Percentiles rank a stretch among this genome's conserved stretches.
Evolutionary conservation across 352 stramenopile genomes (phyloP).

Genomic region (Plasmopara muralis): DNA sequence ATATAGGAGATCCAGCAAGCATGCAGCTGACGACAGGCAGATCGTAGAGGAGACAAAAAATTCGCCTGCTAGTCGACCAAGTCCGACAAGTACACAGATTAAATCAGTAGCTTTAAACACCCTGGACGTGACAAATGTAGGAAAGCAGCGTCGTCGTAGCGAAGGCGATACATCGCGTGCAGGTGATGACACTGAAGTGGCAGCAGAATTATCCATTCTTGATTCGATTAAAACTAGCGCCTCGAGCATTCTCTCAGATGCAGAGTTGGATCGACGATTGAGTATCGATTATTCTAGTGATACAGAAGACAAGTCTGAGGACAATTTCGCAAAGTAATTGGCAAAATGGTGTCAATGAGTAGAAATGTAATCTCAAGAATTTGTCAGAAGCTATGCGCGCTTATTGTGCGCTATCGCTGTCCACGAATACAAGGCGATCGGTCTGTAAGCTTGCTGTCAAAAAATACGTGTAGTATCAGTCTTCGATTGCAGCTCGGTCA

Average conservation of each 20-base stretch:
- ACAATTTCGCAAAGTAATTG: neutral
- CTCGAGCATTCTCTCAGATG: slow-evolving; percentile 48
- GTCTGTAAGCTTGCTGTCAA: no score
- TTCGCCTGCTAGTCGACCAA: slow-evolving; percentile 5
- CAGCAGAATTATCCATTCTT: slow-evolving; percentile 13
- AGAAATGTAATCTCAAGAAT: no score
- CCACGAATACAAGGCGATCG: no score
- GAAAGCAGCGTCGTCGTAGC: slow-evolving; percentile 20
- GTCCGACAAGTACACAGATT: slow-evolving; percentile 4
- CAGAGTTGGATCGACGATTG: slow-evolving; percentile 42
- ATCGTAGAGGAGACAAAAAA: neutral
- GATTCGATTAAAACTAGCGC: slow-evolving; percentile 35
- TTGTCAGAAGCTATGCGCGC: no score
- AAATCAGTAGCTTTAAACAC: slow-evolving; percentile 9
- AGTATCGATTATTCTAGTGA: slow-evolving; percentile 38
- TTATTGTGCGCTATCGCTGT: no score
- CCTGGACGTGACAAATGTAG: slow-evolving; percentile 1
- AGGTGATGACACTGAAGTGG: slow-evolving; percentile 3
- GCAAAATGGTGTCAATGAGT: no score
- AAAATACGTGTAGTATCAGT: no score
- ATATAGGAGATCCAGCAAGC: slow-evolving; percentile 52
- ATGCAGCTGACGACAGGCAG: slow-evolving; percentile 27
- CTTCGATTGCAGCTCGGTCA: no score
- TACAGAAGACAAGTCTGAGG: slow-evolving; percentile 14
- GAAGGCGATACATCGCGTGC: slow-evolving; percentile 20